These are phyloP conservation scores for Umbelopsis isabellina DNA, from an alignment of 192 early-diverging fungal genomes.

Conservation along the genomic window DNA sequence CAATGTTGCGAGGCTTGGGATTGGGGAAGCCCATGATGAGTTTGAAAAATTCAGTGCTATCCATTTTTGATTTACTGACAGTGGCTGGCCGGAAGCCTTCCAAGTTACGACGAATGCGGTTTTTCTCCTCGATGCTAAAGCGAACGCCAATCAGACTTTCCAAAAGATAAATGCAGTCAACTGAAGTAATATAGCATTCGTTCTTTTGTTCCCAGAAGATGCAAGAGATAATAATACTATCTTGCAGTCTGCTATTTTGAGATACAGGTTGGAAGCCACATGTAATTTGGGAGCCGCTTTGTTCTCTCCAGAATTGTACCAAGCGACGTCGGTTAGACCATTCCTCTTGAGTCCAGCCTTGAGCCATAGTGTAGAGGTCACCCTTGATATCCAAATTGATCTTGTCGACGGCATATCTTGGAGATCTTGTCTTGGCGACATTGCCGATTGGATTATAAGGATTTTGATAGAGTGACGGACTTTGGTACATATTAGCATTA, in stretches of 20 bases:
- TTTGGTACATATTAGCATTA: background rate
- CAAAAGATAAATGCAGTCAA: conserved; percentile 74
- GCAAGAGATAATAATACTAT: conserved; percentile 76
- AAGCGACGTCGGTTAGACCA: conserved; percentile 65
- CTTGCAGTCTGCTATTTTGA: conserved; percentile 60
- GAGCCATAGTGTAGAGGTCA: conserved; percentile 67
- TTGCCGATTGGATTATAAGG: background rate
- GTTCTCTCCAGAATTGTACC: conserved; percentile 75
- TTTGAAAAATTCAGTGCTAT: conserved; percentile 74
- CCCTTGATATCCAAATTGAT: conserved; percentile 62
- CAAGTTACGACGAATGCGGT: conserved; percentile 83
- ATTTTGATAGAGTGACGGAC: background rate
- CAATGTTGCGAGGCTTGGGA: conserved; percentile 85
- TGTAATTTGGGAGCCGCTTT: conserved; percentile 65
- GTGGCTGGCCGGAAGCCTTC: conserved; percentile 79
- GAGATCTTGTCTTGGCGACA: background rate
- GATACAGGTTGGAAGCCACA: conserved; percentile 71
- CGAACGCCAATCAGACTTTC: conserved; percentile 71
- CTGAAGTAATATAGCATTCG: conserved; percentile 76
- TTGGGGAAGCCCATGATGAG: conserved; percentile 80
- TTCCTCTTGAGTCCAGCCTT: conserved; percentile 70
- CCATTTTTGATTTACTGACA: conserved; percentile 72
- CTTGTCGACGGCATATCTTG: background rate
- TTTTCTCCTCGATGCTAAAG: conserved; percentile 81
- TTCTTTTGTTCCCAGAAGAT: conserved; percentile 76